These are phyloP conservation scores for Calendula officinalis DNA, from an alignment of 129 eudicot species.

Conservation along the genomic window DNA sequence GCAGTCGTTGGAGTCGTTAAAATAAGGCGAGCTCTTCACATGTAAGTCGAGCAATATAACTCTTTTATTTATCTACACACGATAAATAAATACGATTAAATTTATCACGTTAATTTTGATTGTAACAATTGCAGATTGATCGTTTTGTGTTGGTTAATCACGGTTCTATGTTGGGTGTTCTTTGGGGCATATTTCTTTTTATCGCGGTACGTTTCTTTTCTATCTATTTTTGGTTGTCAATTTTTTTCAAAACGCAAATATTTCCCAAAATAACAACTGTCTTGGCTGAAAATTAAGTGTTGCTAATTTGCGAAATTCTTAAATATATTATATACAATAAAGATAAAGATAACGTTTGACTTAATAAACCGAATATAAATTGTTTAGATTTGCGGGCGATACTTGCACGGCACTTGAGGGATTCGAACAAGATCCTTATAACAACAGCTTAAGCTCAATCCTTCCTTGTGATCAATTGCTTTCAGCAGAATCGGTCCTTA, in stretches of 20 bases:
- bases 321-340: too few relatives aligned
- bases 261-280: too few relatives aligned
- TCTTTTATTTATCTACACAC: background rate
- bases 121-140: constrained; percentile 46
- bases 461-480: constrained; percentile 81
- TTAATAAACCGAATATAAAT: background rate
- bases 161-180: constrained; percentile 67
- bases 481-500: constrained; percentile 56
- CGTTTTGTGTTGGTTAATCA: constrained; percentile 65
- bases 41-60: constrained; percentile 46
- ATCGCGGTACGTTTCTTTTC: constrained; percentile 41
- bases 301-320: too few relatives aligned
- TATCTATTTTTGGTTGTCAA: too few relatives aligned
- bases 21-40: constrained; percentile 38
- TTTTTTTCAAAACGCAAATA: too few relatives aligned
- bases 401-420: constrained; percentile 77
- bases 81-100: background rate
- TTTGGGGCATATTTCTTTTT: constrained; percentile 75
- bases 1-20: constrained; percentile 55
- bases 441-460: constrained; percentile 86
- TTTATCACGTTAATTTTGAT: constrained; percentile 9
- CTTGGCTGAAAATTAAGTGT: too few relatives aligned
- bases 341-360: too few relatives aligned
- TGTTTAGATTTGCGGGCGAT: constrained; percentile 68
- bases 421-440: constrained; percentile 75